Evolutionary conservation across 768 basidiomycete genomes (phyloP), one percentile per base, ranked within the genome.

Genomic region (Solioccasus polychromus): DNA sequence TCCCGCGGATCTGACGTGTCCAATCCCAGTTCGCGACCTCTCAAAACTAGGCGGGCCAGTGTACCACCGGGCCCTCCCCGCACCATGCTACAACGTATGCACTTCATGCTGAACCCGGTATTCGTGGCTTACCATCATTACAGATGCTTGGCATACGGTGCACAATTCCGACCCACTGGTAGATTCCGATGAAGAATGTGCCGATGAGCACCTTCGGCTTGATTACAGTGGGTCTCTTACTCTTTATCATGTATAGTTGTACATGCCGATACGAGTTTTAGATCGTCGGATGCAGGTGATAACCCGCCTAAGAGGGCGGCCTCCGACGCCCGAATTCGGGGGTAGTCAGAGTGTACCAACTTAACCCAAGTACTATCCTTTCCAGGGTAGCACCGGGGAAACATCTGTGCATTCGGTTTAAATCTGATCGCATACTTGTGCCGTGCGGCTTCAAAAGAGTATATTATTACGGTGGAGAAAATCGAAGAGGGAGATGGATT

Each of bases 71-170:
- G 59, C 17, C 69, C 70, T 15, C 70, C 70, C 35, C 69, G 77
- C 42, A 76, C 75, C 15, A 80, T 88, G 75, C 61, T 89, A 31
- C 77, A 89, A 59, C 83, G 87, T 89, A 68, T 51, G 82, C 57
- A 17, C 30, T 39, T 37, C 47, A 44, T 20, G 15, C 24, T 6
- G 26, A 39, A 45, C 22, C 20, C 25, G 9, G 42, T 9, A 5
- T 25, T 35, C 40, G 29, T 34, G 35, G 42, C 49, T 52, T 35
- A 55, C 31, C 32, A 7, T 42, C 19, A 4, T 12, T 32, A 17
- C 57, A 90, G 88, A 88, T 59, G 82, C 88, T 14, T 89, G 83
- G 83, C 79, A 85, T 55, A 72, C 77, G 14, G 71, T 82, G 45
- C 76, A 72, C 42, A 79, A 75, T 24, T 77, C 79, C 29, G 88